Percentiles rank a stretch among this genome's conserved stretches.
phyloP scores from a whole-genome alignment of 306 rosid genomes.

The Prosopis cineraria region DNA sequence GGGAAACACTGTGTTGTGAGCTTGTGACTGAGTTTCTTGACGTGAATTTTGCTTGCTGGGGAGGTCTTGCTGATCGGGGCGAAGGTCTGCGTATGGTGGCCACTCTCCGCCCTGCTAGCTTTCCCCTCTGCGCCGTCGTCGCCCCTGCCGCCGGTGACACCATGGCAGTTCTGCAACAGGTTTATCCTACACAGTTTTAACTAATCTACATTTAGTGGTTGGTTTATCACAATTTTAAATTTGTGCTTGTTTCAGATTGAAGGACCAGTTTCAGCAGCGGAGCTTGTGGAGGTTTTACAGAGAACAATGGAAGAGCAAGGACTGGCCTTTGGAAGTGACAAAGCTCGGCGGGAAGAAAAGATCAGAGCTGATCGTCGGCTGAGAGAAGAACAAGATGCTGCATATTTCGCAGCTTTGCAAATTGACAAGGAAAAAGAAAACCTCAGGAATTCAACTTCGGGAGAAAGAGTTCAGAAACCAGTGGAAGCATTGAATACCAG shows the following conservation, averaged over 20 bases:
- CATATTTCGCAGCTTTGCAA: slow-evolving; percentile 67
- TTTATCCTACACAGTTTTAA: slow-evolving; percentile 32
- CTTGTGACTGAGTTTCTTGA: slow-evolving; percentile 70
- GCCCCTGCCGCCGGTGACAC: slow-evolving; percentile 52
- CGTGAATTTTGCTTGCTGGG: slow-evolving; percentile 82
- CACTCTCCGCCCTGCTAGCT: slow-evolving; percentile 52
- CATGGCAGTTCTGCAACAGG: slow-evolving; percentile 72
- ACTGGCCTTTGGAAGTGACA: slow-evolving; percentile 61
- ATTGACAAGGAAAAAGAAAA: slow-evolving; percentile 44
- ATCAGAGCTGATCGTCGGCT: slow-evolving; percentile 65
- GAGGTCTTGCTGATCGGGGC: slow-evolving; percentile 55
- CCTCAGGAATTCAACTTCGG: neutral
- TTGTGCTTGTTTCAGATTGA: slow-evolving; percentile 55
- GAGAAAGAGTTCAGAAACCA: slow-evolving; percentile 32
- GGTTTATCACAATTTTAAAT: too few species aligned
- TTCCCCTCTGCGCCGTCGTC: slow-evolving; percentile 71
- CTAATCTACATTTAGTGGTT: neutral
- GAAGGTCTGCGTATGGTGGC: slow-evolving; percentile 73
- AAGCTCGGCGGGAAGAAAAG: slow-evolving; percentile 52
- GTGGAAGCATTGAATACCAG: slow-evolving; percentile 38
- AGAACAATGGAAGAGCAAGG: slow-evolving; percentile 89
- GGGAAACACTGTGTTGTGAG: slow-evolving; percentile 66
- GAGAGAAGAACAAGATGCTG: slow-evolving; percentile 84
- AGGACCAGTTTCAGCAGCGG: slow-evolving; percentile 76
- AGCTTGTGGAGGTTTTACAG: slow-evolving; percentile 83